Base-by-base conservation (phyloP, 2,329 filamentous ascomycete genomes). In the Grosmannia penicillata region DNA sequence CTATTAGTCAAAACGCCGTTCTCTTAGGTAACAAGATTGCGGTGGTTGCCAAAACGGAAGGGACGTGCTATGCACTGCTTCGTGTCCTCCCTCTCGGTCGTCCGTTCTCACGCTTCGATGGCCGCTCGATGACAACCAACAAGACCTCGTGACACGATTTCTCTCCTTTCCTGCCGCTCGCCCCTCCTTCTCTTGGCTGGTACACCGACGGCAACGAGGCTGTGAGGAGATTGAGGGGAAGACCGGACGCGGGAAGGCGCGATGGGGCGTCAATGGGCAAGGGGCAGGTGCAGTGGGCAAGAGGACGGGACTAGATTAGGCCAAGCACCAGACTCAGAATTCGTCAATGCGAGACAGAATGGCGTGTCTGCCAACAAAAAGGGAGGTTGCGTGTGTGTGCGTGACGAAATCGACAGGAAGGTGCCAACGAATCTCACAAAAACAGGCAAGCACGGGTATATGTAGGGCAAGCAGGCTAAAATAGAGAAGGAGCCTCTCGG, bases 1-100 rank as follows among this genome's bases (percentile, higher is more conserved):
- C 53, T 62, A 59, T 66, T 65, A 65, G 62, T 65, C 62, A 65
- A 60, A 47, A 43, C 43, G 48, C 43, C 50, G 48, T 47, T 43
- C 45, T 59, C 53, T 66, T 66, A 66, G 60, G 62, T 65, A 66
- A 66, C 51, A 57, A 48, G 45, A 43, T 44, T 40, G 39, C 8
- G 38, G 27, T 21, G 37, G 36, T n/a, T 27, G 30, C 17, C 24
- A 23, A 31, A 29, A 33, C 29, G 24, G 33, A 35, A 18, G 33
- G 15, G 30, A 33, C 37, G 36, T 35, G 39, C 35, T 33, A 24
- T 42, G 37, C 19, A 15, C 32, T 17, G 25, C 30, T 36, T 31
- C 38, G 38, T 38, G 26, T 33, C 33, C 19, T 15, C 23, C n/a
- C n/a, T 37, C n/a, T 37, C 33, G 24, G 15, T 15, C 36, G 14